Conservation (phyloP, 75 land plant species). For the Adiantum capillusveneris region DNA sequence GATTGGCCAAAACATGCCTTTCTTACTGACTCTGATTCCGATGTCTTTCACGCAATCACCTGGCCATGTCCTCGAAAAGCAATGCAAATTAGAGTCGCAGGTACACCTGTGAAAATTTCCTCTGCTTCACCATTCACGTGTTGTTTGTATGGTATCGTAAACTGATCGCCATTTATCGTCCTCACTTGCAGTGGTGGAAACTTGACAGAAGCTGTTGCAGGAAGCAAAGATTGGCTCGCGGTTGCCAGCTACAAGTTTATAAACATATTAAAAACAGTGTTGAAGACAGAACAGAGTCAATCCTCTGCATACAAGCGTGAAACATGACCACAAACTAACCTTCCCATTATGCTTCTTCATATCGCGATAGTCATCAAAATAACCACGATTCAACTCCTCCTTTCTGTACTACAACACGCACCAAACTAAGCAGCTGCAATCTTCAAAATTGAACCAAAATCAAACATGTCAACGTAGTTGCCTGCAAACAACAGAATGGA, state of each 20-base stretch:
- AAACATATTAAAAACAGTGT: not conserved
- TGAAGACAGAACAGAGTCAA: not conserved
- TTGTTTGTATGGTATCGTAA: slow-evolving; percentile 12
- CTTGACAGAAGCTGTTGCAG: slow-evolving; percentile 9
- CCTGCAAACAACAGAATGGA: not conserved
- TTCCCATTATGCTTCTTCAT: slow-evolving; percentile 28
- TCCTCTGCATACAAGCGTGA: not conserved
- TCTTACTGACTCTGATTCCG: not conserved
- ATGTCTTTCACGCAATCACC: not conserved
- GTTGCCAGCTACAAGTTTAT: slow-evolving; percentile 6
- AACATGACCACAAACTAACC: slow-evolving; percentile 3
- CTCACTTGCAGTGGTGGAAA: slow-evolving; percentile 16
- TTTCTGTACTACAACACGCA: not conserved
- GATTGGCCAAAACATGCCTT: not conserved
- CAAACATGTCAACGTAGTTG: not conserved
- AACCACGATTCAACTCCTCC: slow-evolving; percentile 34
- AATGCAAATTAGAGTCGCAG: slow-evolving; percentile 19
- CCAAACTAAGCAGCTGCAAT: not conserved
- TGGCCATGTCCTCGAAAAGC: slow-evolving; percentile 23
- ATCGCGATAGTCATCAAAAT: slow-evolving; percentile 29
- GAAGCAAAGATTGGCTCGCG: slow-evolving; percentile 12
- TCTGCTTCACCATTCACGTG: not conserved
- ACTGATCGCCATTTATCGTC: slow-evolving; percentile 6
- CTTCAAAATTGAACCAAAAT: not conserved
- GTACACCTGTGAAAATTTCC: not conserved